Base-by-base conservation (phyloP, 2,329 filamentous ascomycete genomes). In the Coniochaeta hoffmannii region DNA sequence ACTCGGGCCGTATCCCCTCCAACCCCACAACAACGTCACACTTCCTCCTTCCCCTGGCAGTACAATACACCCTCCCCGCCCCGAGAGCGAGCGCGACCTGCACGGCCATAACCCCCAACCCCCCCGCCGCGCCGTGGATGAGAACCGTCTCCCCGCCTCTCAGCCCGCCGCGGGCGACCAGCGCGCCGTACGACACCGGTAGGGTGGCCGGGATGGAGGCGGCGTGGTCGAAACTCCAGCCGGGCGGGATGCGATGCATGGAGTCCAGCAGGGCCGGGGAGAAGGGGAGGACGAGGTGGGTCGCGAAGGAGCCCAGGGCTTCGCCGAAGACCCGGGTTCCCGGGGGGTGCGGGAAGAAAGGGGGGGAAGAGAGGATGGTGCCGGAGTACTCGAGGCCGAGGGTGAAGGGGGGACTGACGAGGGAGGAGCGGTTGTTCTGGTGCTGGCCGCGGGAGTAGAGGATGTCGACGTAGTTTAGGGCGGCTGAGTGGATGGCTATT, bases 331-430 rank as follows among this genome's bases (percentile, higher is more conserved):
- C 79, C 15, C 71, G 68, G 46, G 80, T 76, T 7, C 80, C 81
- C 3, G 68, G 68, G 22, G 64, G 63, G 57, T 79, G 76, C 0
- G 59, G 26, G 15, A 68, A 70, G 14, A 54, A 38, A 5, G 64
- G 19, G 0, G 76, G 72, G 0, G 73, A 64, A 2, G 67, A 67
- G 32, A 75, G 57, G 1, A 85, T 70, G 2, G 75, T 68, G n/a
- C 81, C 82, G 1, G 80, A 71, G 61, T 85, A 85, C 63, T 85
- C 81, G n/a, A 79, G 78, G 12, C 82, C 82, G 0, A 84, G 73
- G 1, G 73, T 75, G 66, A 86, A 85, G 0, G 81, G 81, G 1
- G 81, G 82, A 31, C 70, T 71, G 35, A 81, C 74, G 54, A 81
- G 75, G n/a, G 72, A n/a, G n/a, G n/a, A 73, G 30, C 69, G 72